Evolutionary conservation across 2,329 filamentous ascomycete species (phyloP).

Genomic region (Graphilbum sp.): DNA sequence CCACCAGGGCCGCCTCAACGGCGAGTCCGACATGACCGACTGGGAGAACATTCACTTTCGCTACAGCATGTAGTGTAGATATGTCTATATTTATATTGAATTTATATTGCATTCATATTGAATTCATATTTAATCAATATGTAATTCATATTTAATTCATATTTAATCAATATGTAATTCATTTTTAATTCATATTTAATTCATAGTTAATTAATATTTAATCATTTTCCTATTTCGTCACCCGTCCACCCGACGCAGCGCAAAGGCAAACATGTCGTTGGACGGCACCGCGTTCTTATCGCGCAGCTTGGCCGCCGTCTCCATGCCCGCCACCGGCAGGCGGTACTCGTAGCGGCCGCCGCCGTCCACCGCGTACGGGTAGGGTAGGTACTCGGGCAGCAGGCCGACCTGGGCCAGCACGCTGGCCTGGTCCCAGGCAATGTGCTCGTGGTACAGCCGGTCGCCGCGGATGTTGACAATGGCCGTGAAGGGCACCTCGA

Average conservation of each 20-base stretch:
- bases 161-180: too few relatives aligned
- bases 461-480: slow-evolving; percentile 54
- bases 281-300: slow-evolving; percentile 33
- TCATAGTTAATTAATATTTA: too few relatives aligned
- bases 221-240: neutral
- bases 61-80: slow-evolving; percentile 3
- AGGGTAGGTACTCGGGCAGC: slow-evolving; percentile 47
- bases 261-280: slow-evolving; percentile 36
- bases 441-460: slow-evolving; percentile 53
- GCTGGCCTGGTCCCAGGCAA: slow-evolving; percentile 52
- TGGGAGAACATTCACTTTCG: slow-evolving; percentile 7
- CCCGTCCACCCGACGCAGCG: slow-evolving; percentile 8
- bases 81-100: too few relatives aligned
- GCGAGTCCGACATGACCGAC: slow-evolving; percentile 7
- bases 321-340: slow-evolving; percentile 41
- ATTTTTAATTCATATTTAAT: too few relatives aligned
- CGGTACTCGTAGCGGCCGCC: slow-evolving; percentile 33
- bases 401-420: slow-evolving; percentile 44
- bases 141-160: too few relatives aligned
- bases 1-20: slow-evolving; percentile 7
- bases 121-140: too few relatives aligned
- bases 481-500: slow-evolving; percentile 46
- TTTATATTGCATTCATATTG: too few relatives aligned
- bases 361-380: slow-evolving; percentile 34
- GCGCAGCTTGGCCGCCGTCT: slow-evolving; percentile 30